Evolutionary conservation across 192 early-diverging fungal genomes (phyloP), one percentile per base, ranked within the genome.

Genomic region (Paraglomus brasilianum): DNA sequence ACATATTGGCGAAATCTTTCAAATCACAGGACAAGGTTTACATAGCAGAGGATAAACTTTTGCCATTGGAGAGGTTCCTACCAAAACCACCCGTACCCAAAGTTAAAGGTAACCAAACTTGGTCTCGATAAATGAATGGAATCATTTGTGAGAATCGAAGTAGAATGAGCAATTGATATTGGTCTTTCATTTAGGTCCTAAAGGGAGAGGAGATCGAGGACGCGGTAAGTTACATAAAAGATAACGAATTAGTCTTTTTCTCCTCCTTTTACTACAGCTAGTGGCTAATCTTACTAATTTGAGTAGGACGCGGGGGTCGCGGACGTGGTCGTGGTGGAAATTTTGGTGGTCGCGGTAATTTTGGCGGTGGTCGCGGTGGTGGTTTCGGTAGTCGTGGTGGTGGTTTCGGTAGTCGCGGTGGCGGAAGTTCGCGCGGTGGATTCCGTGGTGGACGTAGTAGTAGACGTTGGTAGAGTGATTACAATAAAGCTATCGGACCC

Each of bases 31-130:
- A 97, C 75, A 92, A 90, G 77, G 93, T 99, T 63, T 99, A 85
- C 70, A 96, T 99, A 80, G 94, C 85, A 8, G 83, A 88, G 7
- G 97, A 99, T 74, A 96, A 92, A 78, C 83, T 99, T 59, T 80
- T 99, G 61, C 97, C 97, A 19, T 76, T 99, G 67, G 97, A 99
- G 64, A 83, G 95, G 64, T 99, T 99, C 82, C 76, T 99, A 77
- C 95, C 97, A 59, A 99, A 94, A 82, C 95, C 97, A 15, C 89
- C 90, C 75, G 77, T 77, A 9, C 78, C 78, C 8, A 82, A 78
- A 45, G 77, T 74, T 58, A 89, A 83, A 77, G 78, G 89, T 91
- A 81, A 61, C 3, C 1, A 30, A 71, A 68, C 46, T 49, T 22
- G 39, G 21, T 40, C 42, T 19, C 61, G 41, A 30, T 21, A 5